Base-by-base conservation (phyloP, 257 asterid species). In the Perilla frutescens region DNA sequence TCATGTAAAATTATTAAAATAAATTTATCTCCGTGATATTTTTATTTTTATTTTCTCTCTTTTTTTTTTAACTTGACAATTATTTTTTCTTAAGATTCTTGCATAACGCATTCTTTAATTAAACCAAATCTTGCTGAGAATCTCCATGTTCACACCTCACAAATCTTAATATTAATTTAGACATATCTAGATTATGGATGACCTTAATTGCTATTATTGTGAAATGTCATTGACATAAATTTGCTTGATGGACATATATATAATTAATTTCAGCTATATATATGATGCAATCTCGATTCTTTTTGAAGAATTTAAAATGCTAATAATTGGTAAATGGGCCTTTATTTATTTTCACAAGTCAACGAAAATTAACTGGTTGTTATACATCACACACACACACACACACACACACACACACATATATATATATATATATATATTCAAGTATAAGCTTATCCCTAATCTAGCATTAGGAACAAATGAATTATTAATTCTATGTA, bases 271-370 rank as follows among this genome's bases (percentile, higher is more conserved):
- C 31, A 7, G 50, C 20, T 58, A 20, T 6, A 70, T 56, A 29
- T 8, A 61, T 37, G 76, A 73, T 73, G 53, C 43, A 54, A 65
- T 32, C 48, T 54, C 4, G 77, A 73, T 53, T 62, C 71, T 20
- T 49, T 54, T 63, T 31, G 3, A 63, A 54, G 20, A 63, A 29
- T 63, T 63, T 15, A 55, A 62, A 62, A 39, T 62, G 55, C 8
- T 51, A 13, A 62, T 14, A 62, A 48, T n/a, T 61, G 70, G 9
- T 62, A 72, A 72, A 43, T 72, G 32, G 58, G 31, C 3, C 14
- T 37, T 49, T 4, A 44, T 13, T 66, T 47, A 43, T 51, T 76
- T 70, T 44, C 6, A 68, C 58, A 54, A 77, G 81, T 77, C 68
- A 77, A 77, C 55, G 76, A 55, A 26, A 63, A 44, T 45, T 66